phyloP scores from a whole-genome alignment of 106 monocot genomes.

The Apostasia shenzhenica region DNA sequence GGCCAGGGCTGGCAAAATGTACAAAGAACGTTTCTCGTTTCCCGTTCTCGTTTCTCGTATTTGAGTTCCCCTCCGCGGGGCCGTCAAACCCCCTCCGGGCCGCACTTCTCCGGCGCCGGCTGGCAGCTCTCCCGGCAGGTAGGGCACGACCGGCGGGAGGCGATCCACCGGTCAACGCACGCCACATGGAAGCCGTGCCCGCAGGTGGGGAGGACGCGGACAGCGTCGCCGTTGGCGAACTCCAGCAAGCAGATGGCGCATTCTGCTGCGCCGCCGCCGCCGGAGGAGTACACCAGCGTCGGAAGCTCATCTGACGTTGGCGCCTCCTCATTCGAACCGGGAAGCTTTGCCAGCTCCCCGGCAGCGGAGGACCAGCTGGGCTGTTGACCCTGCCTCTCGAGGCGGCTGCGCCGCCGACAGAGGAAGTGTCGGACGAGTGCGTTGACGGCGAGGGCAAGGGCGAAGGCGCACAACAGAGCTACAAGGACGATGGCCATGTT shows the following conservation, averaged over 20 bases:
- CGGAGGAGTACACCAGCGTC: background rate
- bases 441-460: conserved; percentile 10
- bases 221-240: conserved; percentile 25
- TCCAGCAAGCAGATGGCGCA: conserved; percentile 24
- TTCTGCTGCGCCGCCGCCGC: conserved; percentile 9
- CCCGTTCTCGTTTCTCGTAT: too few relatives aligned
- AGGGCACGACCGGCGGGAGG: conserved; percentile 10
- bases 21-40: too few relatives aligned
- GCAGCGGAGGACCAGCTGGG: background rate
- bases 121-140: conserved; percentile 9
- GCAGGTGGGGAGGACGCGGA: conserved; percentile 27
- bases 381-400: background rate
- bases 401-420: conserved; percentile 1
- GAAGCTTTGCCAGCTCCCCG: conserved; percentile 3
- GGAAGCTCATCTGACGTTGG: background rate
- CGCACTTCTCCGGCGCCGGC: too few relatives aligned
- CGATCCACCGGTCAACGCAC: conserved; percentile 33
- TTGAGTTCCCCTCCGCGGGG: too few relatives aligned
- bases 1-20: too few relatives aligned
- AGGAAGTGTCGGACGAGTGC: conserved; percentile 18
- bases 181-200: conserved; percentile 33
- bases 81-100: too few relatives aligned
- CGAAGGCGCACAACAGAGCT: conserved; percentile 15
- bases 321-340: background rate
- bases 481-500: conserved; percentile 22